Base-by-base conservation (phyloP, 805 yeast genomes). In the Saccharomycopsis schoenii region DNA sequence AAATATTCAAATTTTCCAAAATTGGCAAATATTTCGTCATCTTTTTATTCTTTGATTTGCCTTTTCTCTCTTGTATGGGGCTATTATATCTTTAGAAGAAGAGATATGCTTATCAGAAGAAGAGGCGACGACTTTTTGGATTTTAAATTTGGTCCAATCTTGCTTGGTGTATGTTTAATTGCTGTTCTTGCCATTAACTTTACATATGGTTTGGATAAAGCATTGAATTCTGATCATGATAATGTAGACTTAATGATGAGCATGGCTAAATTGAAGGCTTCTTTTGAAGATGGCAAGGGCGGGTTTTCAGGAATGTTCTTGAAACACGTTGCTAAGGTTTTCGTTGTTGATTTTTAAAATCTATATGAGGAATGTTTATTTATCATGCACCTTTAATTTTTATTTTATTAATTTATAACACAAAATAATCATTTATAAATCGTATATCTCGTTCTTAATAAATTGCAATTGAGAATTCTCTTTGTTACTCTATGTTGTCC, bases 41-140 rank as follows among this genome's bases (percentile, higher is more conserved):
- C 88, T 71, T 71, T 84, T 52, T 87, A 92, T 75, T 92, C 93
- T 72, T 85, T 74, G 0, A 76, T 94, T 67, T 90, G 98, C 0
- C 66, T 93, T 21, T 91, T 92, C 71, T 79, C 90, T 52, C 93
- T 96, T 55, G 66, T 83, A 34, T 93, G 99, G 99, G 96, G 96
- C 34, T 93, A 90, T 74, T 79, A 76, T 64, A 83, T 88, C 60
- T 93, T 88, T 74, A 74, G 83, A 70, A 79, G 77, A 66, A 82
- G 99, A 70, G 76, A 92, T 66, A 78, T 77, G 40, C 79, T 86
- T 60, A 94, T 93, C 70, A 82, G 79, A 71, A 85, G 83, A 71
- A 83, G 98, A 72, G 86, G 91, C 34, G 96, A 93, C 58, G 81
- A 81, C 67, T 97, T 92, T 72, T 78, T 93, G 67, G 98, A 93